Percentiles rank a stretch among this genome's conserved stretches.
phyloP scores from a whole-genome alignment of 768 basidiomycete species.

The Lactarius deliciosus region DNA sequence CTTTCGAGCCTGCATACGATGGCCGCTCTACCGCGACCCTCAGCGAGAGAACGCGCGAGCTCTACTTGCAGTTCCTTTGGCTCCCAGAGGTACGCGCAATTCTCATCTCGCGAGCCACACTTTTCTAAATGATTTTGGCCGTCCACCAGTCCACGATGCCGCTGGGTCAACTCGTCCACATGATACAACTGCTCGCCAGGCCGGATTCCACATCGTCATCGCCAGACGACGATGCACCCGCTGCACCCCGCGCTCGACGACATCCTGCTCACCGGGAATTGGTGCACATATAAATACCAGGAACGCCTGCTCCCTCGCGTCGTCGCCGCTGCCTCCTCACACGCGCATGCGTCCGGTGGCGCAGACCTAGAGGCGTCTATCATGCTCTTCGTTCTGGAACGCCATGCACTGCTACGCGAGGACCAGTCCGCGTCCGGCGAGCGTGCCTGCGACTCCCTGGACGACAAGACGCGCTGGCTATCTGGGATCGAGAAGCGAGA shows the following conservation, averaged over 20 bases:
- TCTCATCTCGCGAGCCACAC: neutral
- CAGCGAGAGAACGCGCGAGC: slow-evolving; percentile 22
- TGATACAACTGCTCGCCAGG: slow-evolving; percentile 54
- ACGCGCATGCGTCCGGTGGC: neutral
- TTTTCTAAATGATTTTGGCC: neutral
- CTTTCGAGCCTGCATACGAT: slow-evolving; percentile 26
- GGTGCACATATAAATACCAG: slow-evolving; percentile 68
- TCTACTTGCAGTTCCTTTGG: slow-evolving; percentile 28
- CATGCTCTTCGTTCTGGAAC: slow-evolving; percentile 24
- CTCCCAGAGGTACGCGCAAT: slow-evolving; percentile 25
- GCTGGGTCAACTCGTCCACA: slow-evolving; percentile 53
- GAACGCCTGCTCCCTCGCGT: slow-evolving; percentile 38
- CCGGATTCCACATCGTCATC: slow-evolving; percentile 33
- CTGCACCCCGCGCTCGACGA: slow-evolving; percentile 61
- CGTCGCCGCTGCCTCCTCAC: slow-evolving; percentile 13
- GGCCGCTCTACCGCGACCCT: slow-evolving; percentile 19
- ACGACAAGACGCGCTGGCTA: slow-evolving; percentile 40
- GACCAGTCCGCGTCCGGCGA: slow-evolving; percentile 24
- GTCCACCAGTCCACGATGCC: slow-evolving; percentile 66
- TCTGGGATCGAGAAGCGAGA: slow-evolving; percentile 38
- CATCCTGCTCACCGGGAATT: slow-evolving; percentile 72
- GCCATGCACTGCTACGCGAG: slow-evolving; percentile 15
- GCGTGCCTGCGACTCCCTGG: slow-evolving; percentile 27
- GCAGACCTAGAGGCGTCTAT: slow-evolving; percentile 36
- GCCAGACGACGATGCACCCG: slow-evolving; percentile 44